Conservation (phyloP, 2,329 filamentous ascomycete species). For the Tolypocladium ovalisporum region DNA sequence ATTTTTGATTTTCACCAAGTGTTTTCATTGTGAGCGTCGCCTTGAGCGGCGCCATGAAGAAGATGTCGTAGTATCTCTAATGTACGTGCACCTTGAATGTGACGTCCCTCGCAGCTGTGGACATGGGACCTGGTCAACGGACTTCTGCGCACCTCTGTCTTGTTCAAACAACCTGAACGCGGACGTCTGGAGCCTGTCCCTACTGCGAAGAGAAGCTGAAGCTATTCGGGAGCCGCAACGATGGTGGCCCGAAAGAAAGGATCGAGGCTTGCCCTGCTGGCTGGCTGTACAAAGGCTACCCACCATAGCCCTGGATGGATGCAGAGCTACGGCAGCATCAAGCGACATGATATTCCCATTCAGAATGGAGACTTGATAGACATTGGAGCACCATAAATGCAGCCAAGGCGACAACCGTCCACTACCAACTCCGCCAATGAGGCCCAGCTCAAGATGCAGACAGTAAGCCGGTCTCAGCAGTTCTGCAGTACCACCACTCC, state of each 20-base stretch:
- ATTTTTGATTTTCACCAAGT: constrained; percentile 36
- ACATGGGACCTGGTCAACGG: too few relatives aligned
- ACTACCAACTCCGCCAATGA: not conserved
- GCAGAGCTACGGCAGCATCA: not conserved
- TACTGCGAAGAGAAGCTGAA: too few relatives aligned
- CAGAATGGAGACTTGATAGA: not conserved
- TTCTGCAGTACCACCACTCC: not conserved
- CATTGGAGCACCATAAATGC: not conserved
- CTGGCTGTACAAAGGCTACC: not conserved
- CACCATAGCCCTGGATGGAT: too few relatives aligned
- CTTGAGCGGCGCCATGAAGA: constrained; percentile 30
- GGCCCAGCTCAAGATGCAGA: not conserved
- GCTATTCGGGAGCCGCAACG: too few relatives aligned
- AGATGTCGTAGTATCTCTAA: constrained; percentile 21
- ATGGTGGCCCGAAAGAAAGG: too few relatives aligned
- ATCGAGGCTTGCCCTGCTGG: not conserved
- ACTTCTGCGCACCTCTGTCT: too few relatives aligned
- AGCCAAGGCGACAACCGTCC: not conserved
- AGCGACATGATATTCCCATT: not conserved
- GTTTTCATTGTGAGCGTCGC: constrained; percentile 35
- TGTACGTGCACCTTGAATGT: too few relatives aligned
- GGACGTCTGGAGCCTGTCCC: too few relatives aligned
- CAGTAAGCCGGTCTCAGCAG: not conserved
- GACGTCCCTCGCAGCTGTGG: too few relatives aligned
- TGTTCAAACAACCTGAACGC: too few relatives aligned